Base-by-base conservation (phyloP, 345 rosid species). In the Gossypium australe region DNA sequence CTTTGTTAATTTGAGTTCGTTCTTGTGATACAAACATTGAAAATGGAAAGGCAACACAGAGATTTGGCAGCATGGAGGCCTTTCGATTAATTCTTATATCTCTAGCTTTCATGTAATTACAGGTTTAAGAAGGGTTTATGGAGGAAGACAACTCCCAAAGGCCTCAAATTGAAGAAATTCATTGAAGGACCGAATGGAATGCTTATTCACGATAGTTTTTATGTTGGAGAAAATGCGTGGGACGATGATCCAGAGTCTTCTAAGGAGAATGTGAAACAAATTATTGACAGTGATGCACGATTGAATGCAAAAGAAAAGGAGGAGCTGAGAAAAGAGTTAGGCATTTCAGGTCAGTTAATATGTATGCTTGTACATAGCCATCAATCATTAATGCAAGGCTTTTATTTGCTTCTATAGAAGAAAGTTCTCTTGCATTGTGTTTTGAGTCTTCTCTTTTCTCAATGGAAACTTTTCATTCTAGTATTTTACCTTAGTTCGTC, bases 181-280 rank as follows among this genome's bases (percentile, higher is more conserved):
- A 78, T 92, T 53, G 85, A 92, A 87, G 86, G 86, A 60, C 92
- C 92, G 47, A 87, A 88, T 85, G 97, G 98, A 73, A 89, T 90
- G 41, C 84, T 92, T 73, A 71, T 90, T 82, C 94, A 85, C 53
- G 98, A 94, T 78, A 86, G 82, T 72, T 82, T 93, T 71, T 94
- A 87, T 84, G 93, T 92, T 74, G 98, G 98, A 77, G 97, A 94
- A 87, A 89, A 84, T 86, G 97, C 94, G 64, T 94, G 97, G 97
- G 86, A 86, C 75, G 93, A 92, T 51, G 97, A 85, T 79, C 83
- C 84, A 58, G 82, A 85, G 76, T 74, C 90, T 61, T 81, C 93
- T 22, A 70, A 80, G 61, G 88, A 85, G 60, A 84, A 81, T 73
- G 76, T 89, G 59, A 88, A 86, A 76, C 82, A 84, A 65, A 81